Conservation (phyloP, 352 stramenopile species). For the Phytophthora cajani region DNA sequence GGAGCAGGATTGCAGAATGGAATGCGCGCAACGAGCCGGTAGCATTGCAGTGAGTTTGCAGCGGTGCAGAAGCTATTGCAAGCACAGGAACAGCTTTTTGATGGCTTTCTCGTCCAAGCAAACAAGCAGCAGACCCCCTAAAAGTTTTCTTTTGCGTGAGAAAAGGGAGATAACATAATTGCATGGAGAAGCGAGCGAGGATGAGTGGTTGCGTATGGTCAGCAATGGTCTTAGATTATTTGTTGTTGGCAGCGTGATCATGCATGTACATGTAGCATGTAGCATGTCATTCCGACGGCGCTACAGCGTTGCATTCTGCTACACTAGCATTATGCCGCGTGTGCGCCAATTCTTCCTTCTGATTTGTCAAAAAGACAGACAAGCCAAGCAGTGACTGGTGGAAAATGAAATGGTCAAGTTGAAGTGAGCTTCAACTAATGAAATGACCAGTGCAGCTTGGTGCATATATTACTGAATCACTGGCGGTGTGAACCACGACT, state of each 20-base stretch:
- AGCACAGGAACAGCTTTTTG: neutral
- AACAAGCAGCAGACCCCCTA: neutral
- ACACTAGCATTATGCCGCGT: conserved; percentile 4
- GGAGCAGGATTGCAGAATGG: neutral
- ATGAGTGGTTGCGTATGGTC: neutral
- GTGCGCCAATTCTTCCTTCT: neutral
- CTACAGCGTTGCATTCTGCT: neutral
- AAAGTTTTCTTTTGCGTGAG: conserved; percentile 6
- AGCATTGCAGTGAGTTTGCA: neutral
- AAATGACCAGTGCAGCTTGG: neutral
- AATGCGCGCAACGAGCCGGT: neutral
- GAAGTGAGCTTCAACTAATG: conserved; percentile 11
- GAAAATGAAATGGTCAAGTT: conserved; percentile 13
- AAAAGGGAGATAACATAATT: conserved; percentile 27
- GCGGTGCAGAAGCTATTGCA: neutral
- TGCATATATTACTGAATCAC: neutral
- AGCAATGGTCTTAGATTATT: neutral
- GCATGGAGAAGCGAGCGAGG: conserved; percentile 9
- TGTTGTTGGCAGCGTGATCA: neutral
- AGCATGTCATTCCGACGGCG: conserved; percentile 6
- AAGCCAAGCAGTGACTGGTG: neutral
- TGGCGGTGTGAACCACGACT: conserved; percentile 53
- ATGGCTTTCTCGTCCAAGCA: neutral
- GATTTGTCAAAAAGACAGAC: conserved; percentile 8
- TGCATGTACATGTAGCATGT: neutral